These are phyloP conservation scores for Nigrograna mackinnonii DNA, from an alignment of 2,329 filamentous ascomycete species.

Conservation along the genomic window DNA sequence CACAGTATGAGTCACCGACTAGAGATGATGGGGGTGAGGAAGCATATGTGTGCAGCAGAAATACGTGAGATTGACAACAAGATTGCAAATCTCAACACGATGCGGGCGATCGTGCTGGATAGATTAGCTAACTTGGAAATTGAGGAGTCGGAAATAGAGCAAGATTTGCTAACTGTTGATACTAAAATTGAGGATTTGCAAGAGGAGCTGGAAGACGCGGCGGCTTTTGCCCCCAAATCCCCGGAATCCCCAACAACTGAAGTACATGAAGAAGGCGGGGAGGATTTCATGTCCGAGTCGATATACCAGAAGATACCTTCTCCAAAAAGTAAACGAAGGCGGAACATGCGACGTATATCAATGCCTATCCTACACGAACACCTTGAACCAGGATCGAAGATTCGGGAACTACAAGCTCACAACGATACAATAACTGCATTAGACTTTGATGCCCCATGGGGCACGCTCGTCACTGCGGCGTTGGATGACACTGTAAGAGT, in stretches of 20 bases:
- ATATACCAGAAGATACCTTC: conserved; percentile 89
- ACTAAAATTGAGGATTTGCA: conserved; percentile 66
- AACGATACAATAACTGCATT: conserved; percentile 85
- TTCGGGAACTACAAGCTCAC: conserved; percentile 87
- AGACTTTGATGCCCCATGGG: conserved; percentile 97
- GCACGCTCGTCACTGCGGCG: conserved; percentile 88
- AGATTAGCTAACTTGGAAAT: conserved; percentile 84
- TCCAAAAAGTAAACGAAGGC: conserved; percentile 58
- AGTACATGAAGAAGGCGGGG: conserved; percentile 56
- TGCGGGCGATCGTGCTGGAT: conserved; percentile 90
- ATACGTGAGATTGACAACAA: conserved; percentile 97
- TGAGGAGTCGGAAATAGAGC: conserved; percentile 87
- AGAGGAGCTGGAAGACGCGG: conserved; percentile 59
- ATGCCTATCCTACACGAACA: conserved; percentile 97
- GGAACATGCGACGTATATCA: conserved; percentile 70
- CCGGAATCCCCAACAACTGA: conserved; percentile 47
- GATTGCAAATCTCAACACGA: conserved; percentile 87
- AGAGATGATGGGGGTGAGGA: conserved; percentile 88
- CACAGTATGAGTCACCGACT: conserved; percentile 79
- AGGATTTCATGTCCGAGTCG: conserved; percentile 93
- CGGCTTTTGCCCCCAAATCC: conserved; percentile 47
- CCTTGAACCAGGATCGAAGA: conserved; percentile 84
- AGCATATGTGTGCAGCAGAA: conserved; percentile 97
- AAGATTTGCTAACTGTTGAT: conserved; percentile 70
- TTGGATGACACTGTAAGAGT: conserved; percentile 93